Evolutionary conservation across 805 yeast genomes (phyloP), one percentile per base, ranked within the genome.

Genomic region (Torulaspora maleeae): DNA sequence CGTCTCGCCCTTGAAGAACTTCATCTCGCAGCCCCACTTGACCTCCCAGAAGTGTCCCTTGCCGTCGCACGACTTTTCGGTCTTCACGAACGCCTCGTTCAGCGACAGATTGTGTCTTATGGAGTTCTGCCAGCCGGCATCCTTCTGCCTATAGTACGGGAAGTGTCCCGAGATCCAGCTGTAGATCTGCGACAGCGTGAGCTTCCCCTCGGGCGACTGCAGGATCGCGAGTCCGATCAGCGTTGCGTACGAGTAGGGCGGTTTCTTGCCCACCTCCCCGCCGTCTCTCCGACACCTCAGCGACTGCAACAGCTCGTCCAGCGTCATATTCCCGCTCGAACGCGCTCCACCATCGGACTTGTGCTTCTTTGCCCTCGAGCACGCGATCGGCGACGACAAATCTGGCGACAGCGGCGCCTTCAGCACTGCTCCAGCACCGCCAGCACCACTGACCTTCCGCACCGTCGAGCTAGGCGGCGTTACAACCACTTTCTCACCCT

Each of bases 71-170:
- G 96, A 90, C 63, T 90, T 84, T 54, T 86, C 95, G 17, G 93
- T 63, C 67, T 91, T 91, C 39, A 84, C 75, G 61, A 91, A 91
- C 0, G 97, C 96, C 61, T 93, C 93, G 67, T 91, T 93, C 56
- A 91, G 74, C 10, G 96, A 88, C 25, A 91, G 71, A 55, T 93
- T 91, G 67, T 91, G 99, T 50, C 99, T 81, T 51, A 91, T 93
- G 27, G 96, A 90, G 68, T 91, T 91, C 67, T 91, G 97, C 99
- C 99, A 91, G 22, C 97, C 96, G 9, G 87, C 84, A 55, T 88
- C 95, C 48, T 86, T 84, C 51, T 78, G 80, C 52, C 82, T 80
- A 67, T 93, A 93, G 63, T 83, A 91, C 50, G 74, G 77, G 65
- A 90, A 91, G 29, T 95, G 84, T 36, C 80, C 80, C 7, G 93